A percentile compares a stretch with the other conserved stretches of the same genome.
These are phyloP conservation scores for Saccharum hybrid DNA, from an alignment of 202 grass and related monocot genomes.

Conservation along the genomic window DNA sequence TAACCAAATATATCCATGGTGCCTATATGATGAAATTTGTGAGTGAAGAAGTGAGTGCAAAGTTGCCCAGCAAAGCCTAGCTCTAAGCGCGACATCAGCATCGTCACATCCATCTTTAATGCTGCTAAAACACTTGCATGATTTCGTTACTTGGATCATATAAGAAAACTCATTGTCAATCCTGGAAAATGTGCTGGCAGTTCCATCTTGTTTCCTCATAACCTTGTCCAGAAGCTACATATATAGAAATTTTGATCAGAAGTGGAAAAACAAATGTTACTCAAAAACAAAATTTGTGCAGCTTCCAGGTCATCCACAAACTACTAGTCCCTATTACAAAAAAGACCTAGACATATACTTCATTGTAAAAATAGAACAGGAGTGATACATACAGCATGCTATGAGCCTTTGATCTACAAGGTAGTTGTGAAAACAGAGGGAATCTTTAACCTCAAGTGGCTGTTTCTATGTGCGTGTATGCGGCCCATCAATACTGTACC, in stretches of 20 bases:
- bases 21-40: constrained; percentile 79
- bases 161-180: constrained; percentile 85
- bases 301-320: constrained; percentile 14
- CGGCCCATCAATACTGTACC: constrained; percentile 10
- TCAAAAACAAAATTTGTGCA: background rate
- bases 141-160: constrained; percentile 92
- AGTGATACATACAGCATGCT: background rate
- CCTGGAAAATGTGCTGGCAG: constrained; percentile 76
- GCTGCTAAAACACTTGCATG: constrained; percentile 70
- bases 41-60: constrained; percentile 93
- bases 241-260: constrained; percentile 56
- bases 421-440: constrained; percentile 15
- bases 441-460: constrained; percentile 17
- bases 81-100: constrained; percentile 60
- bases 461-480: constrained; percentile 27
- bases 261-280: constrained; percentile 26
- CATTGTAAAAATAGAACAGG: constrained; percentile 19
- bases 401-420: background rate
- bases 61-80: constrained; percentile 82
- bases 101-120: constrained; percentile 77
- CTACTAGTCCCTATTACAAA: background rate
- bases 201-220: constrained; percentile 78
- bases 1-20: constrained; percentile 99
- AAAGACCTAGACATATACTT: constrained; percentile 24
- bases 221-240: constrained; percentile 90